These are phyloP conservation scores for Cephaloascus albidus DNA, from an alignment of 805 yeast species.

Conservation along the genomic window DNA sequence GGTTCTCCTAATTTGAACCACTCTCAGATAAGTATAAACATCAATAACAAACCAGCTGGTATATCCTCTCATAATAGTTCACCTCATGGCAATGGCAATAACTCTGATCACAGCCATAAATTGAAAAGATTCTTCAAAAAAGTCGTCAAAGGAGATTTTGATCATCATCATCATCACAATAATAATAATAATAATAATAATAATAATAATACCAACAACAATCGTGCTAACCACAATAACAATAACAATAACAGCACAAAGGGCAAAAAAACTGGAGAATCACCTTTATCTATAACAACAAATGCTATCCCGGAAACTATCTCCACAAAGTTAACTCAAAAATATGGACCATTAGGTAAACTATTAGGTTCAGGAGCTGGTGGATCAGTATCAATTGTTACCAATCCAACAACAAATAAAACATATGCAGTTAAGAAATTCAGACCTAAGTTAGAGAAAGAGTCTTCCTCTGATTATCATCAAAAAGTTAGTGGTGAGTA, in stretches of 20 bases:
- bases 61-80: not conserved
- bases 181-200: not conserved
- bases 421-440: conserved; percentile 85
- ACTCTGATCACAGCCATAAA: conserved; percentile 15
- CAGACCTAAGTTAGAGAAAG: conserved; percentile 53
- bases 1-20: not conserved
- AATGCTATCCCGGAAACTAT: not conserved
- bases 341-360: conserved; percentile 64
- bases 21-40: not conserved
- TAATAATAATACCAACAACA: not conserved
- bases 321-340: conserved; percentile 30
- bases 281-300: not conserved
- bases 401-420: conserved; percentile 35
- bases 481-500: conserved; percentile 78
- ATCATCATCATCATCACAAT: conserved; percentile 3
- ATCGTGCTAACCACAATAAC: conserved; percentile 1
- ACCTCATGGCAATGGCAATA: not conserved
- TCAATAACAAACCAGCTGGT: not conserved
- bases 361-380: conserved; percentile 90
- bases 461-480: conserved; percentile 59
- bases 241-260: not conserved
- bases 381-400: conserved; percentile 80
- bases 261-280: not conserved
- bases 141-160: conserved; percentile 11
- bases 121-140: conserved; percentile 47